Base-by-base conservation (phyloP, 2,329 filamentous ascomycete species). In the Aureobasidium subglaciale region DNA sequence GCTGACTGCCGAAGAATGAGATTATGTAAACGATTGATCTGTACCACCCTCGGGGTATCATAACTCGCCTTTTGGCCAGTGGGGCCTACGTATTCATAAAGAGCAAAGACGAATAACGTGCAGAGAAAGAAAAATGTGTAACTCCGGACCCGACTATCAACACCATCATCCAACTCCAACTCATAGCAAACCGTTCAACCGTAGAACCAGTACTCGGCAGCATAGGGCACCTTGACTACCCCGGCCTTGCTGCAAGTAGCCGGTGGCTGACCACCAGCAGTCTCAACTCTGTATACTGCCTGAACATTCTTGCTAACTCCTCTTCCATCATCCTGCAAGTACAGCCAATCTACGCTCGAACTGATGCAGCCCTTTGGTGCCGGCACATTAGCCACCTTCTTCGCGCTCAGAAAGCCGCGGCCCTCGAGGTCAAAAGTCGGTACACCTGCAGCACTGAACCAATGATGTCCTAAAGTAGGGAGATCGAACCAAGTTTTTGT, bases 341-440 rank as follows among this genome's bases (percentile, higher is more conserved):
- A 69, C 22, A 78, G 64, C 76, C 76, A 79, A 56, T 71, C 67
- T 25, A 79, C 68, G 1, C 73, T 71, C 15, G 46, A 52, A 20
- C 11, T 24, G 22, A 58, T 59, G 8, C 70, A 72, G 24, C 72
- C 62, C 18, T 56, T 45, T 1, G 86, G 85, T 0, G 85, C 83
- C 30, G 73, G 63, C 37, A 81, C 74, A 32, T 64, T 67, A 29
- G 70, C 75, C 37, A 74, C 59, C 70, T 83, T 82, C 66, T 75
- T 76, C 55, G 65, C 73, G 60, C 70, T 73, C 57, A 72, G 73
- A 61, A 77, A 67, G 59, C 13, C 68, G 64, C 74, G 67, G 35
- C 68, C 66, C 49, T 70, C 65, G 34, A 88, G 73, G 57, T 80
- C 74, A 66, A 88, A 89, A 11, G 76, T 81, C 1, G 86, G 86